These are phyloP conservation scores for Tolypocladium ovalisporum DNA, from an alignment of 2,329 filamentous ascomycete genomes.

Conservation along the genomic window DNA sequence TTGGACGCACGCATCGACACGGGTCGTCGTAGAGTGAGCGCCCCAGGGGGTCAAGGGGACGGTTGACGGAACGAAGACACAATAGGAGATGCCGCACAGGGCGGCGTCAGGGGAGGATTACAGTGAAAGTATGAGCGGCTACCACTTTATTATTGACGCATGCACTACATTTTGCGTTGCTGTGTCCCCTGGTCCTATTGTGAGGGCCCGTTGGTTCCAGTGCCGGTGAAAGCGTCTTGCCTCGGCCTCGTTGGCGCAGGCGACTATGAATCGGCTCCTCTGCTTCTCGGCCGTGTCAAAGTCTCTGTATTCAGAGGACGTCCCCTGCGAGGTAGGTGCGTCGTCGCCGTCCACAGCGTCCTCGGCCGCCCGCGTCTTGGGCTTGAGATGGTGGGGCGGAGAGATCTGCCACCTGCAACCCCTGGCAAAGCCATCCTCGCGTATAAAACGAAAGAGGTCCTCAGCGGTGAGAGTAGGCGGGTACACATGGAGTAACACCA, in stretches of 20 bases:
- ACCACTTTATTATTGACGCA: conserved; percentile 22
- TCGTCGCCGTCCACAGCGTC: conserved; percentile 5
- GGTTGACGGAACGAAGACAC: not conserved
- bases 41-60: not conserved
- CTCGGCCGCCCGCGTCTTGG: not conserved
- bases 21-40: not conserved
- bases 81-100: not conserved
- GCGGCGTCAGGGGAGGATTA: not conserved
- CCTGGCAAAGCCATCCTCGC: conserved; percentile 29
- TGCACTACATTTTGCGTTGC: conserved; percentile 12
- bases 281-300: conserved; percentile 10
- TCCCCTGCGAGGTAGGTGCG: not conserved
- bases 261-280: conserved; percentile 19
- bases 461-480: conserved; percentile 18
- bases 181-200: conserved; percentile 4
- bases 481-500: conserved; percentile 18
- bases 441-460: conserved; percentile 25
- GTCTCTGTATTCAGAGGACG: conserved; percentile 1
- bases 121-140: conserved; percentile 8
- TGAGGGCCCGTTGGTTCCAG: conserved; percentile 26
- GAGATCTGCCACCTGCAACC: conserved; percentile 12
- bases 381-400: conserved; percentile 7
- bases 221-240: conserved; percentile 28
- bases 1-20: not conserved
- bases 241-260: conserved; percentile 18